These are phyloP conservation scores for Fusarium piperis DNA, from an alignment of 2,329 filamentous ascomycete genomes.

Conservation along the genomic window DNA sequence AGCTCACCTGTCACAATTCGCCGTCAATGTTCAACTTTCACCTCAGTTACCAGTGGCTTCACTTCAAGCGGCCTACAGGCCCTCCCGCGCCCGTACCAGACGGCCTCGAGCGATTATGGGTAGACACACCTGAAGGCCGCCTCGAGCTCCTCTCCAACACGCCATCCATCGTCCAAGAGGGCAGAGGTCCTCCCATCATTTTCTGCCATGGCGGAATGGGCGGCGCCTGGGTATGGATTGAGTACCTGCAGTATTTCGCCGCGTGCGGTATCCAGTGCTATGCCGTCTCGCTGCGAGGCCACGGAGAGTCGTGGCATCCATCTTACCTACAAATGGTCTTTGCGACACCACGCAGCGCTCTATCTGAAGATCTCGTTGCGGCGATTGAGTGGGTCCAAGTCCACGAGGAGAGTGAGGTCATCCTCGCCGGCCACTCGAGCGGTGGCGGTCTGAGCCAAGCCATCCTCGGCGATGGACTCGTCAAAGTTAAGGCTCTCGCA, in stretches of 20 bases:
- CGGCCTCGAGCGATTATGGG: slow-evolving; percentile 55
- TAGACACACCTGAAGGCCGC: slow-evolving; percentile 55
- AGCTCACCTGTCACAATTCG: neutral
- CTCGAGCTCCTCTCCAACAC: slow-evolving; percentile 61
- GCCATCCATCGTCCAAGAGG: slow-evolving; percentile 33
- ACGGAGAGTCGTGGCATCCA: slow-evolving; percentile 62
- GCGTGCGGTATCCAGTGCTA: slow-evolving; percentile 58
- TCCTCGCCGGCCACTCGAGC: slow-evolving; percentile 62
- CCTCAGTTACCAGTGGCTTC: slow-evolving; percentile 41
- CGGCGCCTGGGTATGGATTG: slow-evolving; percentile 61
- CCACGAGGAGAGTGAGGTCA: slow-evolving; percentile 43
- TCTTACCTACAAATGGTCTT: slow-evolving; percentile 60
- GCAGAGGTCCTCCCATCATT: slow-evolving; percentile 52
- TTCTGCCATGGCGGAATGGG: slow-evolving; percentile 66
- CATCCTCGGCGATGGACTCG: slow-evolving; percentile 53
- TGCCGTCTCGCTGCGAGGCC: slow-evolving; percentile 62
- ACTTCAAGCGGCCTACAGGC: slow-evolving; percentile 37
- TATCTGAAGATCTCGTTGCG: slow-evolving; percentile 57
- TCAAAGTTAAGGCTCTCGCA: slow-evolving; percentile 55
- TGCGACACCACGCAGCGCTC: slow-evolving; percentile 52
- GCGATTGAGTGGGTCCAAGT: slow-evolving; percentile 52
- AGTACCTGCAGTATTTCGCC: slow-evolving; percentile 61
- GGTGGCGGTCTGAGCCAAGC: slow-evolving; percentile 62
- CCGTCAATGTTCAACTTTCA: slow-evolving; percentile 39
- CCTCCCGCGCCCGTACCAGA: slow-evolving; percentile 42